A percentile compares a stretch with the other conserved stretches of the same genome.
Conservation (phyloP, 257 asterid genomes). For the Mentha longifolia region DNA sequence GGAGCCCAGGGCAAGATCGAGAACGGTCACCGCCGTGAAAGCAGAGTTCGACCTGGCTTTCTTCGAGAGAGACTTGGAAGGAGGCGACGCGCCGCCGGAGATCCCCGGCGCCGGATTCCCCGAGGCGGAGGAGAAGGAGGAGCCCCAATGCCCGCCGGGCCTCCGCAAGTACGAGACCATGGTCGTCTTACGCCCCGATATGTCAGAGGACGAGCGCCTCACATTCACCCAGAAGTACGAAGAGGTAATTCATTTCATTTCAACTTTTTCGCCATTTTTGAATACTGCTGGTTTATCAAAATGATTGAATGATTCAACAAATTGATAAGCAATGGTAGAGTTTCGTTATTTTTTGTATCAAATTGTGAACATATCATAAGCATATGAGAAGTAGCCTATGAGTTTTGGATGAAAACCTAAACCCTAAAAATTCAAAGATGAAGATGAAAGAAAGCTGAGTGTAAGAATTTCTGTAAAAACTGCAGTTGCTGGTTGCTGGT, state of each 20-base stretch:
- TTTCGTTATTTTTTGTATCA: background rate
- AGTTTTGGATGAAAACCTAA: background rate
- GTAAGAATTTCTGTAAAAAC: too few species aligned
- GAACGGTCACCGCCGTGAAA: slow-evolving; percentile 31
- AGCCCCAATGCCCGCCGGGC: slow-evolving; percentile 94
- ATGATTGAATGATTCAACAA: background rate
- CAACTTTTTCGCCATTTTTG: too few species aligned
- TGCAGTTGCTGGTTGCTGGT: slow-evolving; percentile 91
- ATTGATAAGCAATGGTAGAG: background rate
- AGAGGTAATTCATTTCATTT: slow-evolving; percentile 53
- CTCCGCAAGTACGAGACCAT: slow-evolving; percentile 86
- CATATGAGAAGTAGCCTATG: background rate
- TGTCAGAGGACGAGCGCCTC: slow-evolving; percentile 97
- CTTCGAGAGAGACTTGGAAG: slow-evolving; percentile 69
- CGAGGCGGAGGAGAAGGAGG: slow-evolving; percentile 77
- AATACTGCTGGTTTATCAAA: too few species aligned
- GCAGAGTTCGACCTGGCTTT: slow-evolving; percentile 60
- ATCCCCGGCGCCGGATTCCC: slow-evolving; percentile 64
- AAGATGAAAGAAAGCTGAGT: background rate
- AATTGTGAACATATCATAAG: background rate
- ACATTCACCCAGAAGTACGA: slow-evolving; percentile 87
- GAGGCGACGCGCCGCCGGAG: slow-evolving; percentile 52
- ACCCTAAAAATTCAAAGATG: background rate
- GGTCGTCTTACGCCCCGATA: slow-evolving; percentile 86
- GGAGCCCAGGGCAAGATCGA: slow-evolving; percentile 20